phyloP scores from a whole-genome alignment of 2,329 filamentous ascomycete species.

The Rhexocercosporidium sp. region DNA sequence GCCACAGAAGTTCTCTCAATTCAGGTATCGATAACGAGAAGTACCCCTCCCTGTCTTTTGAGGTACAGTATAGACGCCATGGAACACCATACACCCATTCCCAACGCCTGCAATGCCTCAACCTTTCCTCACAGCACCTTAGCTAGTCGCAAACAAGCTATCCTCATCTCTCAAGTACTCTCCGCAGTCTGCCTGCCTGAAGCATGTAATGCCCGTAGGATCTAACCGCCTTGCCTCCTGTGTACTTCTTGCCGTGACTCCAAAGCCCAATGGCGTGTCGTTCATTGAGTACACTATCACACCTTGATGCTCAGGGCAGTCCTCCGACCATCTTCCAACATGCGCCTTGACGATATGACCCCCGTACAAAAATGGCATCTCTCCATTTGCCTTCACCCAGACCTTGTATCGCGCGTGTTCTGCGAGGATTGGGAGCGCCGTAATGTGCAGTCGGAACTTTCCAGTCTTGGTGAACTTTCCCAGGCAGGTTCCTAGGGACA shows the following conservation, averaged over 20 bases:
- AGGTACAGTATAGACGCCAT: slow-evolving; percentile 2
- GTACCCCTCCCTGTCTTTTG: too few species aligned
- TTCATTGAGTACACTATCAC: slow-evolving; percentile 91
- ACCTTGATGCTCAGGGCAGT: slow-evolving; percentile 91
- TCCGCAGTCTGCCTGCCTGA: slow-evolving; percentile 91
- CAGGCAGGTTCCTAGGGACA: slow-evolving; percentile 88
- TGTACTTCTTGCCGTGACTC: slow-evolving; percentile 86
- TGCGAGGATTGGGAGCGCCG: slow-evolving; percentile 82
- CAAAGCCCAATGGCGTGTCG: slow-evolving; percentile 92
- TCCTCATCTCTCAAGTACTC: slow-evolving; percentile 90
- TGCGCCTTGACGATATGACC: slow-evolving; percentile 86
- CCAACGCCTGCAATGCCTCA: slow-evolving; percentile 23
- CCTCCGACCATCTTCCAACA: slow-evolving; percentile 80
- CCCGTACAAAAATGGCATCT: slow-evolving; percentile 97
- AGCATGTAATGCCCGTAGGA: slow-evolving; percentile 87
- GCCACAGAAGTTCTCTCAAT: too few species aligned
- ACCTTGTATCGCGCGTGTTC: slow-evolving; percentile 95
- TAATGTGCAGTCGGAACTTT: slow-evolving; percentile 95
- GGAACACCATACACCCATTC: slow-evolving; percentile 7
- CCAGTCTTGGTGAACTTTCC: slow-evolving; percentile 96
- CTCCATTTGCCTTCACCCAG: slow-evolving; percentile 94
- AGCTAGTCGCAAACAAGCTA: slow-evolving; percentile 60
- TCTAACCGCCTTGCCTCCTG: slow-evolving; percentile 83
- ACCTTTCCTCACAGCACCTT: background rate
- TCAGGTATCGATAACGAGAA: too few species aligned